Percentiles rank a stretch among this genome's conserved stretches.
Evolutionary conservation across 2,329 filamentous ascomycete species (phyloP).

Genomic region (Cordyceps farinosa): DNA sequence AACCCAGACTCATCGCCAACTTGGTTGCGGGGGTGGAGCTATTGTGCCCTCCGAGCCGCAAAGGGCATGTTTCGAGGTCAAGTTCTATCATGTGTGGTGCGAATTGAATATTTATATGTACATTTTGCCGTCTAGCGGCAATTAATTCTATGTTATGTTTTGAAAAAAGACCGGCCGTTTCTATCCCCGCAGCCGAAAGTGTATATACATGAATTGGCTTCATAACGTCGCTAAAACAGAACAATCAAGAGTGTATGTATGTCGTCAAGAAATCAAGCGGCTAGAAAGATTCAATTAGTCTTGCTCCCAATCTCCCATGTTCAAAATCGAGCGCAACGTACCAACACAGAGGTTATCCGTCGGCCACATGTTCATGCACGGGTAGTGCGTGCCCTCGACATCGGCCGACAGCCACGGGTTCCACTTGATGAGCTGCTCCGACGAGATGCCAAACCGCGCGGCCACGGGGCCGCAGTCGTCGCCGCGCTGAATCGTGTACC

Average conservation of each 20-base stretch:
- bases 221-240: background rate
- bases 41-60: too few relatives aligned
- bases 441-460: slow-evolving; percentile 12
- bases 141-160: background rate
- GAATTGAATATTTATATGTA: background rate
- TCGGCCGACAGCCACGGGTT: slow-evolving; percentile 16
- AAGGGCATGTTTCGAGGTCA: too few relatives aligned
- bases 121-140: background rate
- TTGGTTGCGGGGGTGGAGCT: too few relatives aligned
- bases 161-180: background rate
- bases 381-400: slow-evolving; percentile 14
- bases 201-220: slow-evolving; percentile 1
- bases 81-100: too few relatives aligned
- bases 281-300: background rate
- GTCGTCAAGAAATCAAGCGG: slow-evolving; percentile 1
- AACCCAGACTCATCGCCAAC: too few relatives aligned
- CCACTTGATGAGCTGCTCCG: slow-evolving; percentile 15
- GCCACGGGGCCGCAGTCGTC: slow-evolving; percentile 15
- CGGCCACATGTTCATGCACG: slow-evolving; percentile 15
- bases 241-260: background rate
- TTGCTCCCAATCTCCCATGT: too few relatives aligned
- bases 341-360: slow-evolving; percentile 16
- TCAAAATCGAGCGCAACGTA: background rate
- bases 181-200: background rate
- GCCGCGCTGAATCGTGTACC: slow-evolving; percentile 11